These are phyloP conservation scores for Ramaria sp. DNA, from an alignment of 768 basidiomycete genomes.

Conservation along the genomic window DNA sequence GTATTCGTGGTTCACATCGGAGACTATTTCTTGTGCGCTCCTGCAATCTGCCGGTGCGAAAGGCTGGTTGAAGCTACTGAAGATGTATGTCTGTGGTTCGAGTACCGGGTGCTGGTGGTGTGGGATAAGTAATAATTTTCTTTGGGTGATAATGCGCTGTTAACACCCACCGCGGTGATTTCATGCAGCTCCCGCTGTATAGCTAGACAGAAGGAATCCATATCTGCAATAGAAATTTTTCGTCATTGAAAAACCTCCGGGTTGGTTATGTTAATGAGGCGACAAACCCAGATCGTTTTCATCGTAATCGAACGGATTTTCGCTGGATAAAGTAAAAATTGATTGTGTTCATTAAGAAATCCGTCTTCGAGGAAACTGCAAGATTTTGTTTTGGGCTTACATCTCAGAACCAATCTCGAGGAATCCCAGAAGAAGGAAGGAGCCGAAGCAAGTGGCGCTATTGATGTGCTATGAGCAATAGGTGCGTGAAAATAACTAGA, in stretches of 20 bases:
- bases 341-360: background rate
- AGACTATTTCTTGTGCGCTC: constrained; percentile 41
- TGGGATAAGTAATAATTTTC: too few species aligned
- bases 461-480: background rate
- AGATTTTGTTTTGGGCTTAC: too few species aligned
- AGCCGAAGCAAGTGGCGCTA: constrained; percentile 45
- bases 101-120: constrained; percentile 39
- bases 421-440: constrained; percentile 56
- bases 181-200: constrained; percentile 62
- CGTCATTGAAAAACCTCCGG: background rate
- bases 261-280: background rate
- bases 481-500: background rate
- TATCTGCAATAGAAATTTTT: constrained; percentile 30
- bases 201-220: constrained; percentile 57
- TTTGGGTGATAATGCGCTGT: too few species aligned
- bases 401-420: constrained; percentile 61
- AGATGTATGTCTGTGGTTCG: constrained; percentile 41
- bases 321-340: constrained; percentile 24
- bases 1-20: constrained; percentile 27
- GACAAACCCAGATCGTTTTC: constrained; percentile 51
- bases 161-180: constrained; percentile 53
- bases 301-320: constrained; percentile 61
- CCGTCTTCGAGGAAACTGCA: background rate
- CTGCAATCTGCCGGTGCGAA: constrained; percentile 57
- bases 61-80: constrained; percentile 52